Conservation (phyloP, 176 grass and related monocot species). For the Carex cristatella region DNA sequence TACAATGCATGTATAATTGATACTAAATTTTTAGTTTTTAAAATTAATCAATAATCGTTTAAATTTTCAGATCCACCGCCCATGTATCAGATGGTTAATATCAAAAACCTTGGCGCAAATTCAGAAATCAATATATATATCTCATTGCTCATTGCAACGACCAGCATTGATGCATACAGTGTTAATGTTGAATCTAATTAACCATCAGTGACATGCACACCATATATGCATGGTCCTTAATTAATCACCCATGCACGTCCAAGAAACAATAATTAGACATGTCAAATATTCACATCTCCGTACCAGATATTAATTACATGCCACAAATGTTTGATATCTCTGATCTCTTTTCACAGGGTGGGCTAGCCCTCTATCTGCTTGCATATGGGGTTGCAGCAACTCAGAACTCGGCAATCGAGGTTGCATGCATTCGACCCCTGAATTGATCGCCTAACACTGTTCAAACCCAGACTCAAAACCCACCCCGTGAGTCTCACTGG, state of each 20-base stretch:
- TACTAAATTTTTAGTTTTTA: neutral
- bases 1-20: neutral
- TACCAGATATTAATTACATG: neutral
- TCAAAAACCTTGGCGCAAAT: no score
- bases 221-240: neutral
- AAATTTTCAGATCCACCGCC: no score
- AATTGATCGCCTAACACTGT: neutral
- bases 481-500: constrained; percentile 5
- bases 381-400: neutral
- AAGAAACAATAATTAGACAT: neutral
- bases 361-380: neutral
- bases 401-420: constrained; percentile 12
- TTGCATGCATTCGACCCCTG: constrained; percentile 22
- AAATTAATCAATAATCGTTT: no score
- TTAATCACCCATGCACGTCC: neutral
- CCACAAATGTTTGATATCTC: neutral
- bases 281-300: neutral
- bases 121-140: no score
- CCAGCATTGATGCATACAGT: no score
- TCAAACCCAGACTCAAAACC: neutral
- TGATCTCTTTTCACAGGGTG: neutral
- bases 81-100: no score
- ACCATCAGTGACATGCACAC: neutral
- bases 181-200: neutral
- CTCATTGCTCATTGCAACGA: no score